Base-by-base conservation (phyloP, 768 basidiomycete species). In the Thelephora aurantiotincta region DNA sequence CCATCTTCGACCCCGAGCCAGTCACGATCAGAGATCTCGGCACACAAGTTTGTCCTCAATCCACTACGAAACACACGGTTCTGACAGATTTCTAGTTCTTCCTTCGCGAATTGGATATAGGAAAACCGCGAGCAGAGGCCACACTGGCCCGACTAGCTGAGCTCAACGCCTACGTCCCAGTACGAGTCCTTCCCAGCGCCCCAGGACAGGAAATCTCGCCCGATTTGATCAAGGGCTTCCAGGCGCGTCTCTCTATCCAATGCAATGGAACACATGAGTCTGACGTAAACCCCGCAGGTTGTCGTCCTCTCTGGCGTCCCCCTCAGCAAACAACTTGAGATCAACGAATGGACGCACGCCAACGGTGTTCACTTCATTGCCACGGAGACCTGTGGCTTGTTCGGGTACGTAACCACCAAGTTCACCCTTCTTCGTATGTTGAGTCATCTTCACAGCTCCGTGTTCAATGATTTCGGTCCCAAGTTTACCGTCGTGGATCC, bases 401-500 rank as follows among this genome's bases (percentile, higher is more conserved):
- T 99, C 59, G 94, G 89, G 93, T 94, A 61, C 22, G 12, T n/a
- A n/a, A n/a, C n/a, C 44, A 41, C 45, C 20, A 6, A 30, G 26
- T 30, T 9, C 26, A 9, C 5, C 9, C 26, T 30, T 30, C 9
- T 30, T 9, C 26, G 26, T 30, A 35, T 12, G 12, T 37, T 42
- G 12, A 20, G 46, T 23, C 26, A 36, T 22, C 44, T 19, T 23
- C 12, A 34, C 58, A 96, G 93, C 12, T 82, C 87, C 50, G 82
- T 83, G 12, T 99, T 99, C 73, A 94, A 88, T 61, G 96, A 99
- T 64, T 98, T 99, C 55, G 96, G 96, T 5, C 65, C 80, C 20
- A 89, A 88, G 62, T 99, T 98, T 60, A 82, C 89, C 13, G 93
- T 91, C 54, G 87, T 96, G 20, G 96, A 99, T 60, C 82, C 91